These are phyloP conservation scores for Botrytis fabae DNA, from an alignment of 2,329 filamentous ascomycete species.

Conservation along the genomic window DNA sequence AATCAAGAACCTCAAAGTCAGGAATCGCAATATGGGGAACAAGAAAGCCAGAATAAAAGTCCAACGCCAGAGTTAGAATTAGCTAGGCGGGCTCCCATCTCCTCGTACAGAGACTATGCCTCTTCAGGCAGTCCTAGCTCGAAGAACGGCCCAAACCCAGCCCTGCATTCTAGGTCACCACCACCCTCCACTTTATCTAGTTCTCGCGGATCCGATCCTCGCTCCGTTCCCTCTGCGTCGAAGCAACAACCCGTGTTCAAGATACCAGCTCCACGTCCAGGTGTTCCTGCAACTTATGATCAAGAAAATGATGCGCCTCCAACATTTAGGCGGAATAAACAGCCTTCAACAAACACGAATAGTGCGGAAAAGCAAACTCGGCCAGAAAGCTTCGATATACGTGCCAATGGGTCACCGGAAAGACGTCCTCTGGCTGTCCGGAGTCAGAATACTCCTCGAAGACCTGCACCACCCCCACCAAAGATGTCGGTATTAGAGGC, in stretches of 20 bases:
- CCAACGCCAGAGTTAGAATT: conserved; percentile 33
- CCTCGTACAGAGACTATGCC: conserved; percentile 38
- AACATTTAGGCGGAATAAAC: conserved; percentile 58
- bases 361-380: conserved; percentile 52
- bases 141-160: conserved; percentile 37
- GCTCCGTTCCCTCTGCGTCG: conserved; percentile 46
- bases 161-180: conserved; percentile 38
- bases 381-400: conserved; percentile 49
- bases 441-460: conserved; percentile 69
- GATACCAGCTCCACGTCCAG: conserved; percentile 54
- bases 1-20: conserved; percentile 39
- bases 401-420: conserved; percentile 51
- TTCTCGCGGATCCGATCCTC: conserved; percentile 38
- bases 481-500: conserved; percentile 97
- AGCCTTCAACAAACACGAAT: conserved; percentile 35
- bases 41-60: conserved; percentile 37
- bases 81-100: conserved; percentile 1
- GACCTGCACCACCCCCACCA: conserved; percentile 78
- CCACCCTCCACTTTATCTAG: conserved; percentile 35
- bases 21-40: conserved; percentile 33
- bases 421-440: conserved; percentile 56
- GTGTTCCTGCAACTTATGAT: conserved; percentile 65
- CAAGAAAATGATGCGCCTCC: conserved; percentile 82
- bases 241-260: conserved; percentile 56
- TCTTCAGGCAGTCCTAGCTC: conserved; percentile 62